Base-by-base conservation (phyloP, 2,329 filamentous ascomycete species). In the Colletotrichum cuscutae region DNA sequence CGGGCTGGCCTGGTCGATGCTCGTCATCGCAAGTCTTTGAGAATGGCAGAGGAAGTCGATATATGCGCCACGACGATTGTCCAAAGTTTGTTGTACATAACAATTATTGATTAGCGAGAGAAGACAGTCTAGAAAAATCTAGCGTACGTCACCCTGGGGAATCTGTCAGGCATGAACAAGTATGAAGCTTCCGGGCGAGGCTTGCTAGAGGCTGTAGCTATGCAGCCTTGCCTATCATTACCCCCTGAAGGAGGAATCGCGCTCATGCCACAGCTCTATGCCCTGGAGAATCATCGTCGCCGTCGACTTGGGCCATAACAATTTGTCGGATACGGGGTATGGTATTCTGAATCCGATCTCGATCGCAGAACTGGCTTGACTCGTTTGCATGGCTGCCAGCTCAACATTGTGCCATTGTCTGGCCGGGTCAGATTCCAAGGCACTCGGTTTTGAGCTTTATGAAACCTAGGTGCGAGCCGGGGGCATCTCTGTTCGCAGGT, bases 351-450 rank as follows among this genome's bases (percentile, higher is more conserved):
- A 32, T 65, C 15, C 66, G 28, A 70, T 62, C 60, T 37, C 56
- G 56, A 73, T 71, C 52, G 58, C 69, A 28, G 32, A 46, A 37
- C 37, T 6, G 28, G 15, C 56, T 52, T 61, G 71, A 70, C 54
- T 71, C 60, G 37, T 61, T 46, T 12, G 15, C 42, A 42, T 46
- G 63, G 65, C 59, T 72, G 65, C 54, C 70, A 72, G 66, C 70
- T 70, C 70, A 65, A 54, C 60, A 35, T 35, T 35, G 32, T 35
- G 60, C 15, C 60, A 35, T 12, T 35, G 32, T 35, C 32, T 35
- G 32, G 32, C 46, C 60, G 59, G 65, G 46, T 24, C 24, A 15
- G 11, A 32, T 42, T 35, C 24, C 28, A n/a, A 22, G 53, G 8
- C 42, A 30, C 19, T 30, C 35, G 57, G 46, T 37, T 28, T 56